Evolutionary conservation across 2,329 filamentous ascomycete genomes (phyloP).

Genomic region (Harringtonia aguacate): DNA sequence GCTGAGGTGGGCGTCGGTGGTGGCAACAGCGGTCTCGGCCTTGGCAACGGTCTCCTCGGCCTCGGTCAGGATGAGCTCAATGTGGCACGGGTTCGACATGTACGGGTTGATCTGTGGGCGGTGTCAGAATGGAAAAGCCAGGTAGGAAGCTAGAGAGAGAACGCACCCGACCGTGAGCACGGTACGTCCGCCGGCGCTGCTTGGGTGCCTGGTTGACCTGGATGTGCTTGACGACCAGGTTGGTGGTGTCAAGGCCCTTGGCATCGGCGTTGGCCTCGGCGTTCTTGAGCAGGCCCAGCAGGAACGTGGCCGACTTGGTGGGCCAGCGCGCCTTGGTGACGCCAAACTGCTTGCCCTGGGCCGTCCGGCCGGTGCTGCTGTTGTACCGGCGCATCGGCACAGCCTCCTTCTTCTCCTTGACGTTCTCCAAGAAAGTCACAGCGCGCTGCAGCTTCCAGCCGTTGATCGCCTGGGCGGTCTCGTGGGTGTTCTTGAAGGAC

Average conservation of each 20-base stretch:
- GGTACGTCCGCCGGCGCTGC: conserved; percentile 98
- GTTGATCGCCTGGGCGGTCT: conserved; percentile 99
- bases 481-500: conserved; percentile 99
- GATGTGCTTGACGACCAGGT: conserved; percentile 99
- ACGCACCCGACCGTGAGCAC: conserved; percentile 94
- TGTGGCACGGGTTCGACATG: conserved; percentile 99
- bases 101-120: conserved; percentile 87
- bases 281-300: conserved; percentile 94
- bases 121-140: not conserved
- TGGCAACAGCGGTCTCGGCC: conserved; percentile 56
- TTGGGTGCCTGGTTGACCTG: conserved; percentile 99
- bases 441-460: conserved; percentile 97
- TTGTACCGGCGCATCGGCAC: conserved; percentile 97
- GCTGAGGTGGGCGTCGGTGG: conserved; percentile 63
- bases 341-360: conserved; percentile 99
- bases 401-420: conserved; percentile 92
- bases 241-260: conserved; percentile 94
- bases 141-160: not conserved
- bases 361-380: conserved; percentile 87
- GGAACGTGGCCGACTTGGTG: conserved; percentile 97
- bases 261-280: conserved; percentile 93
- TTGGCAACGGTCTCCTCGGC: conserved; percentile 93
- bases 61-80: conserved; percentile 99
- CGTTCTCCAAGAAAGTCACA: conserved; percentile 95
- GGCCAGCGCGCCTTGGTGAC: conserved; percentile 98